phyloP scores from a whole-genome alignment of 768 basidiomycete genomes.

The Dacryopinax primogenitus region DNA sequence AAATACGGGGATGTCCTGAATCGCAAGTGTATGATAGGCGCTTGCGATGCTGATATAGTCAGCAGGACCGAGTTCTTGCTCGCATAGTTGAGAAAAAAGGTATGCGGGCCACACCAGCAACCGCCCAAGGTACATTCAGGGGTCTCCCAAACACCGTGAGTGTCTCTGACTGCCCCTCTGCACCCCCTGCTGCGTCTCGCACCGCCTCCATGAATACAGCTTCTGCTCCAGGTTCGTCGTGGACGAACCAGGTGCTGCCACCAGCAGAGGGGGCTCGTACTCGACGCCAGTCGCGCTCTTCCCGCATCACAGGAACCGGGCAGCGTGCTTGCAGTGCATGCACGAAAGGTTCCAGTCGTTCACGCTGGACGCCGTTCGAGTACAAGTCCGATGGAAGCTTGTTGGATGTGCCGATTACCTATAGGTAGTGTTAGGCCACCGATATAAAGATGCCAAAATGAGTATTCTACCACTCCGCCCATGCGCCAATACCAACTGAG shows the following conservation, averaged over 20 bases:
- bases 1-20: slow-evolving; percentile 40
- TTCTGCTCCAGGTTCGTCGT: slow-evolving; percentile 12
- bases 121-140: slow-evolving; percentile 35
- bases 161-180: slow-evolving; percentile 16
- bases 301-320: slow-evolving; percentile 37
- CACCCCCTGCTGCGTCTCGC: background rate
- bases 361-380: slow-evolving; percentile 43
- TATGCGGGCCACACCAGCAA: slow-evolving; percentile 33
- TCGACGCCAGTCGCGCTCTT: slow-evolving; percentile 37
- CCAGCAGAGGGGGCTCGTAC: slow-evolving; percentile 15
- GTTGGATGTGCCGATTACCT: slow-evolving; percentile 35
- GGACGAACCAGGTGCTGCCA: slow-evolving; percentile 15
- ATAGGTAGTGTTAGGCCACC: slow-evolving; percentile 19
- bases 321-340: slow-evolving; percentile 42
- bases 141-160: slow-evolving; percentile 40
- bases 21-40: slow-evolving; percentile 37
- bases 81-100: slow-evolving; percentile 41
- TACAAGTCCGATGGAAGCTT: slow-evolving; percentile 44
- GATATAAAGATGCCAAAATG: slow-evolving; percentile 25
- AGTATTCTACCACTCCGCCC: slow-evolving; percentile 38
- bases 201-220: slow-evolving; percentile 18
- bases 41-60: slow-evolving; percentile 46
- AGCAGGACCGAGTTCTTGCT: slow-evolving; percentile 40
- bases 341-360: slow-evolving; percentile 45
- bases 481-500: slow-evolving; percentile 52